A percentile compares a stretch with the other conserved stretches of the same genome.
Conservation (phyloP, 1,139 yeast genomes). For the Yamadazyma jaroonii region DNA sequence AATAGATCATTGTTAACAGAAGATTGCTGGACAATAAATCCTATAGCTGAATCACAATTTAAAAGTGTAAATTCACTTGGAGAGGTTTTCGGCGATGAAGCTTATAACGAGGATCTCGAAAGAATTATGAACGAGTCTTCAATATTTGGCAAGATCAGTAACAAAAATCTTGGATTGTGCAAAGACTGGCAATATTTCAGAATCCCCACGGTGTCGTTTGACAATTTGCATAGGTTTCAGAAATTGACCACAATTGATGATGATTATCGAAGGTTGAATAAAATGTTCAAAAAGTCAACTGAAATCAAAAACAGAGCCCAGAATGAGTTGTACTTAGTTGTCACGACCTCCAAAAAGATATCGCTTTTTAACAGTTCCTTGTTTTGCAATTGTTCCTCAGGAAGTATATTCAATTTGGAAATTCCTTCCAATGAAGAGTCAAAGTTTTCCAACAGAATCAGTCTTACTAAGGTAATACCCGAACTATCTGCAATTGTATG, state of each 20-base stretch:
- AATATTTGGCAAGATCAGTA: slow-evolving; percentile 13
- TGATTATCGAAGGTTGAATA: slow-evolving; percentile 33
- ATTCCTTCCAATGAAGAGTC: slow-evolving; percentile 37
- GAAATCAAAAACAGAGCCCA: neutral
- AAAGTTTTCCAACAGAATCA: slow-evolving; percentile 49
- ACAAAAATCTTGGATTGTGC: slow-evolving; percentile 44
- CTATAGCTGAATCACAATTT: slow-evolving; percentile 40
- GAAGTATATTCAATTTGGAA: slow-evolving; percentile 36
- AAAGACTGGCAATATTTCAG: slow-evolving; percentile 41
- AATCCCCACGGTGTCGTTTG: slow-evolving; percentile 19
- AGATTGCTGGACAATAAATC: slow-evolving; percentile 56
- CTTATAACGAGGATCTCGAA: slow-evolving; percentile 28
- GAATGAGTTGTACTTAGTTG: slow-evolving; percentile 28
- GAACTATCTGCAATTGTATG: slow-evolving; percentile 52
- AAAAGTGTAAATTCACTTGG: slow-evolving; percentile 45
- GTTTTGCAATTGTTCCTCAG: slow-evolving; percentile 50
- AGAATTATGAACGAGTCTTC: slow-evolving; percentile 29
- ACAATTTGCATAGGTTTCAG: slow-evolving; percentile 11
- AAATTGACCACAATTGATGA: slow-evolving; percentile 34
- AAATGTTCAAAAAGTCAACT: slow-evolving; percentile 9
- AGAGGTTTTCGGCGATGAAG: slow-evolving; percentile 47
- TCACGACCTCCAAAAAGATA: slow-evolving; percentile 40
- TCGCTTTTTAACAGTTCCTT: slow-evolving; percentile 52
- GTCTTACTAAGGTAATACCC: slow-evolving; percentile 50
- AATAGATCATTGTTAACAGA: slow-evolving; percentile 38